Evolutionary conservation across 2,329 filamentous ascomycete genomes (phyloP).

Genomic region (Fonsecaea nubica): DNA sequence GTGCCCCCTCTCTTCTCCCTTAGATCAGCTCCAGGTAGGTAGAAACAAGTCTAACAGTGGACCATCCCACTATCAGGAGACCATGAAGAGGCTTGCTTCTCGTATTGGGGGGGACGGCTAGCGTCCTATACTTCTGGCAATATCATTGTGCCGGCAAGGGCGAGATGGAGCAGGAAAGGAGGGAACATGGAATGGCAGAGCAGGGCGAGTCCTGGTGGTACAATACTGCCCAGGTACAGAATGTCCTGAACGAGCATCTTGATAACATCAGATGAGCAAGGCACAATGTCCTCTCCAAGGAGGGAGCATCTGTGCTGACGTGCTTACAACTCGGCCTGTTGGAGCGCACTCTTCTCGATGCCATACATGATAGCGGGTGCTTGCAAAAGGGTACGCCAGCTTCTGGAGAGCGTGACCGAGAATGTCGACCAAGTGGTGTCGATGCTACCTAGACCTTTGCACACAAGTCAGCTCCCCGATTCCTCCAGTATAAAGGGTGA

Average conservation of each 20-base stretch:
- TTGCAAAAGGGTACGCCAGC: not conserved
- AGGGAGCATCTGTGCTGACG: not conserved
- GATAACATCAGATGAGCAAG: not conserved
- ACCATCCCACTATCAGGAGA: not conserved
- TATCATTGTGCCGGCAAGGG: not conserved
- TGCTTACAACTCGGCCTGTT: not conserved
- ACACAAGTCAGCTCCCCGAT: not conserved
- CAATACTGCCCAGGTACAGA: not conserved
- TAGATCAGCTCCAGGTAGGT: not conserved
- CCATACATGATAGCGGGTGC: not conserved
- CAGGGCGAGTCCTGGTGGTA: not conserved
- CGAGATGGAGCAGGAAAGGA: not conserved
- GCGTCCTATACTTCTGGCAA: slow-evolving; percentile 1
- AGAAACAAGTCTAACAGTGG: not conserved
- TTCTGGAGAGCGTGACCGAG: not conserved
- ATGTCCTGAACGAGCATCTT: not conserved
- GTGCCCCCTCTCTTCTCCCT: not conserved
- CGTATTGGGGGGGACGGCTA: not conserved
- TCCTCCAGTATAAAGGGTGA: not conserved
- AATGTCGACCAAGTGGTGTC: not conserved
- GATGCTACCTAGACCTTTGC: not conserved
- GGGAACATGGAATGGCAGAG: not conserved
- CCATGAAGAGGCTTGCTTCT: not conserved
- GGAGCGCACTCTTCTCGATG: too few relatives aligned
- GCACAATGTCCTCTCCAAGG: not conserved